Conservation (phyloP, 768 basidiomycete species). For the Collybia sordida region DNA sequence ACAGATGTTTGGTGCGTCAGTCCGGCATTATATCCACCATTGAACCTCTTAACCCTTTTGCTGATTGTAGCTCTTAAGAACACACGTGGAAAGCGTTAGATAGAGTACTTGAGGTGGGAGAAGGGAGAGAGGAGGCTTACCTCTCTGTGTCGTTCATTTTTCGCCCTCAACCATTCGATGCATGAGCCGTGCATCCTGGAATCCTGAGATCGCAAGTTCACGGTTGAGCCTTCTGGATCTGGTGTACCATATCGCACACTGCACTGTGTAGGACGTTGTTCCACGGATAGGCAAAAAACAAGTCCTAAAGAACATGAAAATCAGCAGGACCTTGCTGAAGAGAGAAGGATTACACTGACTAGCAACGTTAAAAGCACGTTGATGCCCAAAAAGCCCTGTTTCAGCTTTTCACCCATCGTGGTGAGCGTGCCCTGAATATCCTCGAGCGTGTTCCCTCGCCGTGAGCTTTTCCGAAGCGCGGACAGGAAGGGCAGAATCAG, state of each 20-base stretch:
- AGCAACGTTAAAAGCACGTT: constrained; percentile 74
- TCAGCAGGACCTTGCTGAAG: background rate
- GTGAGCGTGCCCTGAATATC: constrained; percentile 34
- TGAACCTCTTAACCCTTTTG: constrained; percentile 4
- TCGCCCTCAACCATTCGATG: constrained; percentile 88
- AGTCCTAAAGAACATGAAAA: constrained; percentile 50
- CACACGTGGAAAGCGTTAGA: too few species aligned
- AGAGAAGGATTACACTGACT: constrained; percentile 53
- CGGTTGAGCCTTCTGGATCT: constrained; percentile 89
- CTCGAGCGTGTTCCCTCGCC: constrained; percentile 39
- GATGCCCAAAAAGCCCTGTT: constrained; percentile 74
- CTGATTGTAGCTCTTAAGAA: constrained; percentile 51
- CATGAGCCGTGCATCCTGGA: constrained; percentile 83
- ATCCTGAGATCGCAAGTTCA: constrained; percentile 79
- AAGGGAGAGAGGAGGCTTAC: constrained; percentile 45
- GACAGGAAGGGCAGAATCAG: constrained; percentile 22
- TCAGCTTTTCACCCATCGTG: constrained; percentile 78
- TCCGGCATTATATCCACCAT: background rate
- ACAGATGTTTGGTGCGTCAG: constrained; percentile 91
- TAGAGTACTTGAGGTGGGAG: too few species aligned
- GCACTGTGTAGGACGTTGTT: constrained; percentile 98
- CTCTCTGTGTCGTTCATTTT: constrained; percentile 72
- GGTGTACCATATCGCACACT: constrained; percentile 94
- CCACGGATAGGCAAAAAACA: constrained; percentile 96
- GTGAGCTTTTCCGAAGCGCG: constrained; percentile 53